phyloP scores from a whole-genome alignment of 2,329 filamentous ascomycete species.

The Colletotrichum sp. region DNA sequence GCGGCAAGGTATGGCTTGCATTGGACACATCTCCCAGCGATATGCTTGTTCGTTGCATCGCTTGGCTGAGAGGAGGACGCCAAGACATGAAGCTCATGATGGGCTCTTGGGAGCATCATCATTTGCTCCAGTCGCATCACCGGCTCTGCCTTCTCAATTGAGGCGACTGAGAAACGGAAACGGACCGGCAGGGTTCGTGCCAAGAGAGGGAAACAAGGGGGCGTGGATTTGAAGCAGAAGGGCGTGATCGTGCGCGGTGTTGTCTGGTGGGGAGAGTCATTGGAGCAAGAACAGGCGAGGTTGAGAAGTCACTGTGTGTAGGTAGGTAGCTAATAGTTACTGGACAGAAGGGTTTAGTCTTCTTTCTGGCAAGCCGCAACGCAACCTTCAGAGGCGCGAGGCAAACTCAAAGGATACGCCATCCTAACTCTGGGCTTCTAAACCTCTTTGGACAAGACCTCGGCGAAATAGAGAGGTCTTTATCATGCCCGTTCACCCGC shows the following conservation, averaged over 20 bases:
- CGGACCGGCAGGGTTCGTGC: not conserved
- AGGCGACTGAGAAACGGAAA: not conserved
- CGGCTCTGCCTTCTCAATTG: constrained; percentile 6
- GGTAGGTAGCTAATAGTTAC: not conserved
- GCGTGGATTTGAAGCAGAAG: not conserved
- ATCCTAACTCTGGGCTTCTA: not conserved
- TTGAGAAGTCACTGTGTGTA: not conserved
- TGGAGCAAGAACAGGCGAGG: not conserved
- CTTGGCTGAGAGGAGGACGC: not conserved
- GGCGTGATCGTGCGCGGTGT: not conserved
- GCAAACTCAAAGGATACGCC: not conserved
- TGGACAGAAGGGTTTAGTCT: not conserved
- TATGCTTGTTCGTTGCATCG: constrained; percentile 12
- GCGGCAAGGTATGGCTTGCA: not conserved
- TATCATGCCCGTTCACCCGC: not conserved
- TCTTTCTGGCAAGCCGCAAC: not conserved
- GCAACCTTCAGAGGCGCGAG: not conserved
- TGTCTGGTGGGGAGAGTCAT: not conserved
- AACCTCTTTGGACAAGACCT: not conserved
- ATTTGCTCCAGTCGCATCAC: not conserved
- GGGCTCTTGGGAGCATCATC: not conserved
- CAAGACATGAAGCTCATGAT: not conserved
- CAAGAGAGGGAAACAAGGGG: not conserved
- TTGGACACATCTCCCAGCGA: constrained; percentile 8
- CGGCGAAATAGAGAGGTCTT: not conserved